These are phyloP conservation scores for Dryas integrifolia DNA, from an alignment of 331 rosid genomes.

Conservation along the genomic window DNA sequence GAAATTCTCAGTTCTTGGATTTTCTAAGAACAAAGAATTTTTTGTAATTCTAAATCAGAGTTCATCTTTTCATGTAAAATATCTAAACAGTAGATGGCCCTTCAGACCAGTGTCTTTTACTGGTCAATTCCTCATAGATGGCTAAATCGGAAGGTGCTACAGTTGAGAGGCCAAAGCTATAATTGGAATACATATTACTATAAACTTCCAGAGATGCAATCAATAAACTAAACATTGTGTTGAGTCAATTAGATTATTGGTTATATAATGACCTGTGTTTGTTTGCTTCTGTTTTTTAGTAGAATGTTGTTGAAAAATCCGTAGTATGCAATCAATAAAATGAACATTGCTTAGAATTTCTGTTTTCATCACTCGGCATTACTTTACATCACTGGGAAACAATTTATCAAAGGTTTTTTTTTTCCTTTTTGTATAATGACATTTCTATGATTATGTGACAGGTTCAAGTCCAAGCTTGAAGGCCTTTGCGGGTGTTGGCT, in stretches of 20 bases:
- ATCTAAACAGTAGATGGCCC: not conserved
- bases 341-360: not conserved
- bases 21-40: not conserved
- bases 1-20: not conserved
- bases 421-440: not conserved
- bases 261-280: not conserved
- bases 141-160: not conserved
- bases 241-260: not conserved
- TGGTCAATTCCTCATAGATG: not conserved
- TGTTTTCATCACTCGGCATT: too few relatives aligned
- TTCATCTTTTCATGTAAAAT: not conserved
- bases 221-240: too few relatives aligned
- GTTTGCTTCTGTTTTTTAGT: not conserved
- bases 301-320: not conserved
- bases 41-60: not conserved
- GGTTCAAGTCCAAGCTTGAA: conserved; percentile 2
- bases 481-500: not conserved
- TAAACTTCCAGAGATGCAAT: not conserved
- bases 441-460: not conserved
- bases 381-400: too few relatives aligned
- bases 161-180: not conserved
- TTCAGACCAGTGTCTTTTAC: not conserved
- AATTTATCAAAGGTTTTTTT: not conserved
- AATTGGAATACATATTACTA: not conserved
- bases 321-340: not conserved